Base-by-base conservation (phyloP, 371 early-diverging fungal genomes). In the Cokeromyces recurvatus region DNA sequence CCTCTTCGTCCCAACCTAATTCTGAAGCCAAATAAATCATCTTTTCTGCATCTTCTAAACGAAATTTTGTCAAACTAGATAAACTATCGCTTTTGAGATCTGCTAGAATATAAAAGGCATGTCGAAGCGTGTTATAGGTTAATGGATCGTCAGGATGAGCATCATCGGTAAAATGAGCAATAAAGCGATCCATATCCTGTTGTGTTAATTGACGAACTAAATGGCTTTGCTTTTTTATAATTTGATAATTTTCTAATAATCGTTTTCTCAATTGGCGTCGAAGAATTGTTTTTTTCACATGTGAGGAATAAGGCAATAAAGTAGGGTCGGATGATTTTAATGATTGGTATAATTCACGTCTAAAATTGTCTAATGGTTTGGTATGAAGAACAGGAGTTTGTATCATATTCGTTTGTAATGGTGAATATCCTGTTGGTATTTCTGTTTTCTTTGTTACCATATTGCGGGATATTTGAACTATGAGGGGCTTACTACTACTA, bases 261-360 rank as follows among this genome's bases (percentile, higher is more conserved):
- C 38, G 38, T 15, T 53, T 48, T 46, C 59, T 39, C 11, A 10
- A 16, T 24, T 45, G 27, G 41, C 54, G 27, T 50, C 59, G 19
- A 6, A 9, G 4, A 14, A 59, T 42, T 11, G 45, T 24, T 22
- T 31, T 59, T 38, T 37, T 29, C 6, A 38, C 43, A 14, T 3
- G 11, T 2, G 46, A 19, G 2, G 43, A 38, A 38, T 41, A 40
- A 3, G 35, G 19, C 20, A 9, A 24, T 21, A 42, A 5, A 17
- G 12, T 4, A 22, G 32, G 16, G 12, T 34, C n/a, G 16, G 17
- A 15, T n/a, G n/a, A n/a, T n/a, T n/a, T n/a, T n/a, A n/a, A n/a
- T 4, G 16, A 2, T 19, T 58, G 53, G 42, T 58, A 58, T 58
- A 58, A 32, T 39, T 58, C 53, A 3, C 46, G 32, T 11, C 50